phyloP scores from a whole-genome alignment of 2,329 filamentous ascomycete species.

The Hypoxylon sp. region DNA sequence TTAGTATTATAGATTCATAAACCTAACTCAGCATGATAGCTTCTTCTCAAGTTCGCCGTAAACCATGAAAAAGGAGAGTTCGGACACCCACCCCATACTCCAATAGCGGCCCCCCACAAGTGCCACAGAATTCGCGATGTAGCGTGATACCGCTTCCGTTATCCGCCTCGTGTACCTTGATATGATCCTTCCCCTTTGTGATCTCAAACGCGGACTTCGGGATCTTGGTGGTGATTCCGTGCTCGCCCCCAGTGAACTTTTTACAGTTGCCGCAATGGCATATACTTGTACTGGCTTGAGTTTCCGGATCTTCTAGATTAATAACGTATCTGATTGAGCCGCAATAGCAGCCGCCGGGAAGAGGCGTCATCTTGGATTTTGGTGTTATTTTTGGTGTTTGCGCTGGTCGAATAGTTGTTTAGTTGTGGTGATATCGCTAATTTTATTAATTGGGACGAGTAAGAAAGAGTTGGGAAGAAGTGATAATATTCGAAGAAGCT shows the following conservation, averaged over 20 bases:
- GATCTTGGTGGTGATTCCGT: constrained; percentile 67
- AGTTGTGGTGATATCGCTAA: not conserved
- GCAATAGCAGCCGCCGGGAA: constrained; percentile 62
- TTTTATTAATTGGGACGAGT: not conserved
- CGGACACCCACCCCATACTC: constrained; percentile 64
- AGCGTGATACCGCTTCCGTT: constrained; percentile 64
- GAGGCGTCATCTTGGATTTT: constrained; percentile 42
- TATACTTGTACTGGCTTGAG: constrained; percentile 64
- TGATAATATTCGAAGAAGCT: not conserved
- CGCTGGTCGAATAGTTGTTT: not conserved
- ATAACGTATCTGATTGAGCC: constrained; percentile 63
- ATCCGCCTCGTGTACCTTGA: constrained; percentile 63
- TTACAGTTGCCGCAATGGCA: constrained; percentile 70
- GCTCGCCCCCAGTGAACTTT: constrained; percentile 67
- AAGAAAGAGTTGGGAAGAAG: not conserved
- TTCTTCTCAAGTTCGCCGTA: not conserved
- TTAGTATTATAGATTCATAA: not conserved
- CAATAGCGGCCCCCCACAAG: constrained; percentile 65
- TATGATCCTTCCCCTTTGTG: constrained; percentile 52
- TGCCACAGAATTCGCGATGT: constrained; percentile 67
- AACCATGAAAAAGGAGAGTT: not conserved
- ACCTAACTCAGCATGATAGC: not conserved
- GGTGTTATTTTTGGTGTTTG: not conserved
- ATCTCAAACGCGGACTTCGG: constrained; percentile 61
- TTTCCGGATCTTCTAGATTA: constrained; percentile 58